Evolutionary conservation across 73 alveolate genomes (phyloP).

Genomic region (Tetrahymena malaccensis): DNA sequence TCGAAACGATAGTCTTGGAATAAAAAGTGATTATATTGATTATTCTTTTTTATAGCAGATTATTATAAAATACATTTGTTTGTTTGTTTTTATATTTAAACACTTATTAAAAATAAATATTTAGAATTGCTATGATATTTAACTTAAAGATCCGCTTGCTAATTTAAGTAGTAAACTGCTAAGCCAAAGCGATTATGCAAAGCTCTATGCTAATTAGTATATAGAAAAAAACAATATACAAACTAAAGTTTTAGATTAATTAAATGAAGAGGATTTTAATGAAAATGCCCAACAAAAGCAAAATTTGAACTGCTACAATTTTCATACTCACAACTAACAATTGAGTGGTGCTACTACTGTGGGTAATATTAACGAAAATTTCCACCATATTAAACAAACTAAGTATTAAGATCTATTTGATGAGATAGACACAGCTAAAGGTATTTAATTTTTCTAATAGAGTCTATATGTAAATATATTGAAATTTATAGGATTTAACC

Average conservation of each 20-base stretch:
- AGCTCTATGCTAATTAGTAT: background rate
- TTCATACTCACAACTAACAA: background rate
- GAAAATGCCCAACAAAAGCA: background rate
- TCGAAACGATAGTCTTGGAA: background rate
- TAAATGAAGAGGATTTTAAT: background rate
- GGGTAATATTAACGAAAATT: background rate
- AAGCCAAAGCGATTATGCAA: background rate
- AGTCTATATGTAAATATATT: background rate
- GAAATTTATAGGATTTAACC: background rate
- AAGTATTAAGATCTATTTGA: background rate
- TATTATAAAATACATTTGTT: too few species aligned
- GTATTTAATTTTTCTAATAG: background rate
- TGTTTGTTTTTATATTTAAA: background rate
- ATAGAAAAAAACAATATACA: background rate
- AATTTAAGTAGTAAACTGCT: background rate
- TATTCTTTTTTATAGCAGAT: too few species aligned
- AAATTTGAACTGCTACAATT: background rate
- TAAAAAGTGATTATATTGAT: background rate
- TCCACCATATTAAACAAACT: background rate
- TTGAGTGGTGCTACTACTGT: background rate
- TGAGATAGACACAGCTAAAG: background rate
- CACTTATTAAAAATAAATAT: background rate
- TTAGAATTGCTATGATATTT: background rate
- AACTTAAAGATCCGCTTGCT: background rate
- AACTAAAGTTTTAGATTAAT: background rate